Evolutionary conservation across 148 eudicot species (phyloP), one percentile per base, ranked within the genome.

Genomic region (Pharnaceum exiguum): DNA sequence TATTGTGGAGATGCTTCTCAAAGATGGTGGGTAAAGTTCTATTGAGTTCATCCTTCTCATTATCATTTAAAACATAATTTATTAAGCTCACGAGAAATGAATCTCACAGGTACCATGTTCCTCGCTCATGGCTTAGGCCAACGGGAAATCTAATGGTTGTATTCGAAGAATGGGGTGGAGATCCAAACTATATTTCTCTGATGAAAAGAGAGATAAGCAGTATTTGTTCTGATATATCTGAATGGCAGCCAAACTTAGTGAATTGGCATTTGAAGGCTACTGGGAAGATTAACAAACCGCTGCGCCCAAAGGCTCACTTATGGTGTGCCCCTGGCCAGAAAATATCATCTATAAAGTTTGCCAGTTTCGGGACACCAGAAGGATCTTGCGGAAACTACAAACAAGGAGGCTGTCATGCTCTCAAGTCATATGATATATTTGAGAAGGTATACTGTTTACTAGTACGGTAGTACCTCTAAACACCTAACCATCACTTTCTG

Each of bases 81-180:
- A 16, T 29, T n/a, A 23, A 27, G 59, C 45, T 74, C 17, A 60
- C 40, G 32, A 35, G 7, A 40, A 24, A 9, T 18, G n/a, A 44
- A 57, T 24, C 30, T 77, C 57, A 61, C 76, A 88, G 96, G 96
- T 88, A 88, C 60, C 96, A 89, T 44, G 80, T 89, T 33, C 96
- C 96, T 24, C 87, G 83, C 1, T 82, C 96, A 0, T 89, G 96
- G 96, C 79, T 89, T 37, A 73, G 77, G 39, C 96, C 87, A 2
- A 69, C 62, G 8, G 89, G 82, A 33, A 89, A 89, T 61, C 56
- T 82, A 56, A 68, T 89, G 83, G 90, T 89, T 26, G 85, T 81
- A 16, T 67, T 89, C 28, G 96, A 89, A 81, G 96, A 89, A 61
- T 56, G 76, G 73, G 95, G 95, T 6, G 97, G 97, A 46, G 64